phyloP scores from a whole-genome alignment of 192 early-diverging fungal genomes.

The Coemansia sp. region DNA sequence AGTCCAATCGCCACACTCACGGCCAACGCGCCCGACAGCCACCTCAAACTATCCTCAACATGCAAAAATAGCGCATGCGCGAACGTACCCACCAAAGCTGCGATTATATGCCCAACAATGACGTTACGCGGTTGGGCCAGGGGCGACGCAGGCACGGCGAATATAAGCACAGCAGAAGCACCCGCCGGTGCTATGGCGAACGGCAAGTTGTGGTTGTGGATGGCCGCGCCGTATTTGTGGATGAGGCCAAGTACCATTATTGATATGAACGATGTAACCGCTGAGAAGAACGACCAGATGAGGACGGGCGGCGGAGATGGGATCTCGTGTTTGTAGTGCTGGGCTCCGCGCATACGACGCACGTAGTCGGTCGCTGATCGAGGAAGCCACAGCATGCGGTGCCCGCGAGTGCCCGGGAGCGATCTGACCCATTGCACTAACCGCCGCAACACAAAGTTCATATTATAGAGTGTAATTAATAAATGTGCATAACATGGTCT shows the following conservation, averaged over 20 bases:
- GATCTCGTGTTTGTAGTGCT: constrained; percentile 25
- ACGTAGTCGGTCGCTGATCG: constrained; percentile 20
- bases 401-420: constrained; percentile 31
- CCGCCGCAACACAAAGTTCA: constrained; percentile 29
- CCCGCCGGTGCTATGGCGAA: constrained; percentile 49
- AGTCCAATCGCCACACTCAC: constrained; percentile 40
- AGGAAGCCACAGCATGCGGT: constrained; percentile 36
- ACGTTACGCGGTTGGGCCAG: constrained; percentile 50
- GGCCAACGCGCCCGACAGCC: constrained; percentile 46
- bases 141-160: constrained; percentile 39
- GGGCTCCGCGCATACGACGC: constrained; percentile 40
- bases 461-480: not conserved
- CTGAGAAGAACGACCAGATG: constrained; percentile 34
- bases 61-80: constrained; percentile 39
- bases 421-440: constrained; percentile 33
- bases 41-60: constrained; percentile 27
- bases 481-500: not conserved
- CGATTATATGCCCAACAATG: constrained; percentile 34
- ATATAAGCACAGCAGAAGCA: constrained; percentile 46
- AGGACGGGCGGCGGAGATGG: constrained; percentile 31
- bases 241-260: constrained; percentile 32
- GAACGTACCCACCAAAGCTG: constrained; percentile 41
- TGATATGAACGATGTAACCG: constrained; percentile 37
- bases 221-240: constrained; percentile 42
- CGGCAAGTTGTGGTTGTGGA: constrained; percentile 40